phyloP scores from a whole-genome alignment of 768 basidiomycete species.

The Termitomyces eurrhizus region DNA sequence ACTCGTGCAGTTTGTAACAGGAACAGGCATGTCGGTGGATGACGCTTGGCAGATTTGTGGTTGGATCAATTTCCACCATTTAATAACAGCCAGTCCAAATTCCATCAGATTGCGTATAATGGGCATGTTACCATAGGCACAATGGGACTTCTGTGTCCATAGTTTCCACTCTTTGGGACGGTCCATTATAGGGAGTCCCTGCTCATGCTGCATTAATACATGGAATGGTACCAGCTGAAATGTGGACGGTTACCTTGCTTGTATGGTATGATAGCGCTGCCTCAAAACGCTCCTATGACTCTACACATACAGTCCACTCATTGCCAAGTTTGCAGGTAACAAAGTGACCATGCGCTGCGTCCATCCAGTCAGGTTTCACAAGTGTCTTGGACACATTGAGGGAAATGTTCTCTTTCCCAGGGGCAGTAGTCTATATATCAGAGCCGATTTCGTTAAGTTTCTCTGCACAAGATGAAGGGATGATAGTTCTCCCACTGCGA shows the following conservation, averaged over 20 bases:
- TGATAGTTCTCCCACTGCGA: not conserved
- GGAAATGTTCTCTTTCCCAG: not conserved
- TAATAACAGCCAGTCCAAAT: constrained; percentile 12
- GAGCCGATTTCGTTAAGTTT: not conserved
- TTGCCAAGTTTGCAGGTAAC: constrained; percentile 6
- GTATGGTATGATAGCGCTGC: not conserved
- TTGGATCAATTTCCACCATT: constrained; percentile 17
- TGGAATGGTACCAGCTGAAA: not conserved
- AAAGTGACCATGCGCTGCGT: constrained; percentile 5
- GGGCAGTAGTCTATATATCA: too few relatives aligned
- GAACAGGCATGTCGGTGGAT: not conserved
- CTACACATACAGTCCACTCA: constrained; percentile 10
- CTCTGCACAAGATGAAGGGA: not conserved
- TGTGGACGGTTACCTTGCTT: not conserved
- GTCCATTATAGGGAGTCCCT: not conserved
- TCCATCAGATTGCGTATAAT: constrained; percentile 12
- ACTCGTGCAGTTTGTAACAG: not conserved
- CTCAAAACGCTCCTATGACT: constrained; percentile 7
- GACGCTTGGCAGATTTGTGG: constrained; percentile 3
- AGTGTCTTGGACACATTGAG: too few relatives aligned
- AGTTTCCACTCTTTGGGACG: constrained; percentile 15
- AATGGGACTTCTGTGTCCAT: constrained; percentile 9
- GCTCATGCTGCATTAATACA: not conserved
- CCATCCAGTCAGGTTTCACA: not conserved
- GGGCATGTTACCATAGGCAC: constrained; percentile 5